Base-by-base conservation (phyloP, 2,329 filamentous ascomycete genomes). In the Coniochaeta ligniaria region DNA sequence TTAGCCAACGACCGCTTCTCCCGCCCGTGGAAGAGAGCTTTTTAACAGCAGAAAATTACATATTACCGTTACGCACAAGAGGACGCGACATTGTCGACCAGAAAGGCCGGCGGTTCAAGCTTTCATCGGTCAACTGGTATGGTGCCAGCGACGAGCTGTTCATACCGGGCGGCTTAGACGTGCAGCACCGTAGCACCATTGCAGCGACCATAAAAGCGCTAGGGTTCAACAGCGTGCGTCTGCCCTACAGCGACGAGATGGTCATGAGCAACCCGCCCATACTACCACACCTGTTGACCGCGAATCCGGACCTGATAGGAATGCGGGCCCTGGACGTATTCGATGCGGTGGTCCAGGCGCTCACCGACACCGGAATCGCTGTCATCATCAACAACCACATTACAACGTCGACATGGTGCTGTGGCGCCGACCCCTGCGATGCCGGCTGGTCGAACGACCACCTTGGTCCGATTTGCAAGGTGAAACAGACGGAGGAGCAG, bases 381-480 rank as follows among this genome's bases (percentile, higher is more conserved):
- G 86, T 89, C 59, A 84, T 89, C 57, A 72, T 88, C 63, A 90
- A 90, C 75, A 84, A 90, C 71, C 87, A 90, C 72, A 90, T 90
- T 71, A 90, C 87, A 1, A 80, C 80, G 55, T 84, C 86, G 11
- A 82, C 82, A 7, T 89, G 86, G 87, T 90, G 86, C 73, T 89
- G 86, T 70, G 86, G 86, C 58, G 83, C 81, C 26, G 82, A 89
- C 68, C 84, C 85, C 0, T 90, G 86, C 73, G 86, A 90, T 70
- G 80, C 84, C 22, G 80, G 80, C 59, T 90, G 86, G 87, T 77
- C 82, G 50, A 90, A 90, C 70, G 81, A 86, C 67, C 80, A 88
- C 66, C 77, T 88, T 31, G 81, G 81, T 3, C 74, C 79, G 16
- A 66, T 88, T 41, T 90, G 87, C 71, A 80, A 80, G 35, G 75